A percentile compares a stretch with the other conserved stretches of the same genome.
Evolutionary conservation across 78 protist genomes (phyloP).

Genomic region (Blattamonas nauphoetae): DNA sequence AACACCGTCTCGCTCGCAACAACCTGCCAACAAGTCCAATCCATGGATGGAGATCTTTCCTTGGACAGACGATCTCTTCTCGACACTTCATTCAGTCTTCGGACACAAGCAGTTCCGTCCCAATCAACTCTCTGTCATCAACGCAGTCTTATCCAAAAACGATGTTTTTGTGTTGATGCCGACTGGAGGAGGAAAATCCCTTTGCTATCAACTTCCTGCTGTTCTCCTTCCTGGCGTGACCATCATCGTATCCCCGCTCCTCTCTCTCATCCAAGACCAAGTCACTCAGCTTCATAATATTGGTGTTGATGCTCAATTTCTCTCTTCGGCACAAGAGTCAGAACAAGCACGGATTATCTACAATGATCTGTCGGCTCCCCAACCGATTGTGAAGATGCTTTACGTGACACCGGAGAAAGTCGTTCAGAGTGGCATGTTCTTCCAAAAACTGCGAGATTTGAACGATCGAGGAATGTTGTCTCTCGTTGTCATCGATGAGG

Average conservation of each 20-base stretch:
- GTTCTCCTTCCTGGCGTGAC: slow-evolving; percentile 45
- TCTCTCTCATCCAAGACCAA: slow-evolving; percentile 96
- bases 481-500: slow-evolving; percentile 83
- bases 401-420: slow-evolving; percentile 48
- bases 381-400: slow-evolving; percentile 13
- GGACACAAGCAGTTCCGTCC: slow-evolving; percentile 40
- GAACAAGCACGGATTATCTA: not conserved
- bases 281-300: slow-evolving; percentile 15
- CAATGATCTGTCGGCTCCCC: not conserved
- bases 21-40: not conserved
- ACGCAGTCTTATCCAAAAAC: slow-evolving; percentile 54
- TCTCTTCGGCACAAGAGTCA: not conserved
- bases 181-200: slow-evolving; percentile 97
- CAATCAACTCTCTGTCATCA: slow-evolving; percentile 67
- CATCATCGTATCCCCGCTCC: slow-evolving; percentile 88
- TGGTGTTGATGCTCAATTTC: not conserved
- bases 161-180: slow-evolving; percentile 90
- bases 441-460: not conserved
- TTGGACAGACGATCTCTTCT: not conserved
- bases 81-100: not conserved
- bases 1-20: not conserved
- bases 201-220: slow-evolving; percentile 81
- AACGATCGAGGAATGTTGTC: not conserved
- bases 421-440: not conserved
- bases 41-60: not conserved